phyloP scores from a whole-genome alignment of 352 stramenopile genomes.

The Phytopythium helicoides region DNA sequence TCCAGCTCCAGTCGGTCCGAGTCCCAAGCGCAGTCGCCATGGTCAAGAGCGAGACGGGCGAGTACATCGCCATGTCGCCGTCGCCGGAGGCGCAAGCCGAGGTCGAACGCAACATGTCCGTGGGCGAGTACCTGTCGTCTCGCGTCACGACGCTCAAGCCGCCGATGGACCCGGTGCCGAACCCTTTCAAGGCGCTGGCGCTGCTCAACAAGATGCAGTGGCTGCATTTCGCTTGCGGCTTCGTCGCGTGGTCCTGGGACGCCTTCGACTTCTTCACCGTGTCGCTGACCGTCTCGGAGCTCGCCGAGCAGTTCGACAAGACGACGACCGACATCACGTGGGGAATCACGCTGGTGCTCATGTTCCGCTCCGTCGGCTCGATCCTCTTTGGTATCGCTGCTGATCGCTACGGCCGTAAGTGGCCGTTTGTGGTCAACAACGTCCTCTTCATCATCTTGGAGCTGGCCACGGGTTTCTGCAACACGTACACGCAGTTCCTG shows the following conservation, averaged over 20 bases:
- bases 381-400: constrained; percentile 42
- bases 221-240: constrained; percentile 33
- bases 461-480: constrained; percentile 37
- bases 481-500: constrained; percentile 37
- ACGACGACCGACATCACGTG: constrained; percentile 50
- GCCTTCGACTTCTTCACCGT: constrained; percentile 66
- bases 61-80: constrained; percentile 8
- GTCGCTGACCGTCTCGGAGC: constrained; percentile 43
- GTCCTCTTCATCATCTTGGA: constrained; percentile 43
- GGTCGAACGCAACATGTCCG: too few relatives aligned
- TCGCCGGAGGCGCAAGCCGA: too few relatives aligned
- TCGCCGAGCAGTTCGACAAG: constrained; percentile 43
- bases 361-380: constrained; percentile 40
- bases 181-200: constrained; percentile 20
- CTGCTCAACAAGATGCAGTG: constrained; percentile 38
- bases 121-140: constrained; percentile 13
- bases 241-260: constrained; percentile 47
- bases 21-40: too few relatives aligned
- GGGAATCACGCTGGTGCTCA: constrained; percentile 55
- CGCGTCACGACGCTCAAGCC: constrained; percentile 43
- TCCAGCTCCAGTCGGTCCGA: too few relatives aligned
- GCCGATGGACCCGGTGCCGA: constrained; percentile 24
- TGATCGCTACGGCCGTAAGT: constrained; percentile 44
- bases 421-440: constrained; percentile 42
- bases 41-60: too few relatives aligned